Evolutionary conservation across 306 rosid species (phyloP), one percentile per base, ranked within the genome.

Genomic region (Prunus padus): DNA sequence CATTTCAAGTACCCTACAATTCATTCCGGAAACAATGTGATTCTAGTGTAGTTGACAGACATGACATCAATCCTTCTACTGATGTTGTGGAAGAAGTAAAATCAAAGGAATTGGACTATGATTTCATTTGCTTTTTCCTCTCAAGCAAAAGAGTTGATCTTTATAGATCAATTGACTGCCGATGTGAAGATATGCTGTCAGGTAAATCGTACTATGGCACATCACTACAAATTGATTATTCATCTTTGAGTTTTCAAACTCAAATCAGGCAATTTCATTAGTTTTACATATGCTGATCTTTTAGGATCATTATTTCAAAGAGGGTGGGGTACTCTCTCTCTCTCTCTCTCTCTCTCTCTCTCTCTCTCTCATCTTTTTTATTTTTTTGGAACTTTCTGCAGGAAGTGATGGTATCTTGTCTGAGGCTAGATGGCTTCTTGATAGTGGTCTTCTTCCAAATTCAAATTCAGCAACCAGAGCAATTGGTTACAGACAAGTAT

Each of bases 401-500:
- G 98, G 87, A 84, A 82, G 72, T 46, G 91, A 89, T 59, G 91
- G 93, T 67, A 79, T 95, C 81, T 87, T 95, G 82, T 86, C 91
- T 0, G 97, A 92, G 89, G 93, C 98, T 57, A 88, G 67, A 23
- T 89, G 89, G 93, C 97, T 95, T 85, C 93, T 95, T 86, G 91
- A 92, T 84, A 28, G 19, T 4, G 98, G 97, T 78, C 96, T 95
- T 85, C 89, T 76, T 84, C 97, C 98, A 77, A 89, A 89, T 79
- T 84, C 93, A 72, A 90, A 87, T 87, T 90, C 97, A 61, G 97
- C 97, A 67, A 92, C 96, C 40, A 82, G 84, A 73, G 97, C 96
- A 60, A 95, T 92, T 57, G 97, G 98, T 60, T 95, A 95, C 83
- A 89, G 97, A 89, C 97, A 95, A 59, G 98, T 95, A 92, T 72